Evolutionary conservation across 192 early-diverging fungal genomes (phyloP).

Genomic region (Phycomyces nitens): DNA sequence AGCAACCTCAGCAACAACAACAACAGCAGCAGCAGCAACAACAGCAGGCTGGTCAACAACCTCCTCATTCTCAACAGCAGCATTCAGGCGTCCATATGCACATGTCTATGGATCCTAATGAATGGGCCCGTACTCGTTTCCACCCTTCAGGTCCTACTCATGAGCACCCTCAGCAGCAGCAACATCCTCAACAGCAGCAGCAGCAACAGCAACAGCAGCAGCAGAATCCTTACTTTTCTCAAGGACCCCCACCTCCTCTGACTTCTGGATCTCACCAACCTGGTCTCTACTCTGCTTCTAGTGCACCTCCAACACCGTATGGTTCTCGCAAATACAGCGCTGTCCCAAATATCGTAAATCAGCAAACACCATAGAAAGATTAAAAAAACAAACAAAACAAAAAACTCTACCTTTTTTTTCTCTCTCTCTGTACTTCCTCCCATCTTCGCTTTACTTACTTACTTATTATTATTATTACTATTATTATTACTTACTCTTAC

Average conservation of each 20-base stretch:
- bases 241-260: neutral
- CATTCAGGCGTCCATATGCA: slow-evolving; percentile 7
- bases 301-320: slow-evolving; percentile 12
- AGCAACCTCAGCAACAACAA: no score
- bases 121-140: slow-evolving; percentile 14
- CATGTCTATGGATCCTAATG: slow-evolving; percentile 12
- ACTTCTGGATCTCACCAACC: neutral
- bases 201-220: neutral
- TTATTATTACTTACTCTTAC: neutral
- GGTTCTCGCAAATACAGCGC: slow-evolving; percentile 13
- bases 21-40: neutral
- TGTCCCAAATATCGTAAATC: slow-evolving; percentile 3
- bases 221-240: slow-evolving; percentile 7
- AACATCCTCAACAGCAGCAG: no score
- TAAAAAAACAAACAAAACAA: neutral
- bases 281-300: neutral
- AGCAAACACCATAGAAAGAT: slow-evolving; percentile 3
- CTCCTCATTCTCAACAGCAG: slow-evolving; percentile 13
- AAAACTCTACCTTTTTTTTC: slow-evolving; percentile 4
- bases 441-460: neutral
- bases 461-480: slow-evolving; percentile 7
- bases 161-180: neutral
- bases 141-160: slow-evolving; percentile 6
- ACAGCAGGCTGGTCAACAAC: neutral
- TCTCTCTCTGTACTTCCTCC: neutral